Evolutionary conservation across 345 rosid species (phyloP).

Genomic region (Isatis tinctoria): DNA sequence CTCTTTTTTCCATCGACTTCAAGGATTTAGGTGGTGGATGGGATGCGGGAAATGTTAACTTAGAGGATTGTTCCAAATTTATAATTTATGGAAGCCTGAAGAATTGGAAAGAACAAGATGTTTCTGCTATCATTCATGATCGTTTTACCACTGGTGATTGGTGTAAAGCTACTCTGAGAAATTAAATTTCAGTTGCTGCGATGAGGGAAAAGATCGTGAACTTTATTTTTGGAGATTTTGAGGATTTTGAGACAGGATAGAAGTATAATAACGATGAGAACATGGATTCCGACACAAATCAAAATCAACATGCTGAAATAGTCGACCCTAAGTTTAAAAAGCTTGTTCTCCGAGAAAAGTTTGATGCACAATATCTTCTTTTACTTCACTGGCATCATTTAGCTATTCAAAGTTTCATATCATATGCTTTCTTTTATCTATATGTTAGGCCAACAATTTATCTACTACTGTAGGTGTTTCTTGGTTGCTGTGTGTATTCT

Average conservation of each 20-base stretch:
- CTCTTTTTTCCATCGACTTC: conserved; percentile 12
- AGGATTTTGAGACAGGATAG: conserved; percentile 85
- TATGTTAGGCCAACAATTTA: neutral
- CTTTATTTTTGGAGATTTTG: conserved; percentile 83
- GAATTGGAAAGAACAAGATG: conserved; percentile 64
- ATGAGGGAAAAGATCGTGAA: conserved; percentile 41
- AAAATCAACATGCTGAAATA: conserved; percentile 44
- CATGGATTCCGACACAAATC: conserved; percentile 33
- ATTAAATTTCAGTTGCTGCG: conserved; percentile 33
- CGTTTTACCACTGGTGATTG: conserved; percentile 92
- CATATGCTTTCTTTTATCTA: neutral
- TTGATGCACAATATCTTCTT: conserved; percentile 91
- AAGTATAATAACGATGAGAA: conserved; percentile 35
- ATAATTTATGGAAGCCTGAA: conserved; percentile 39
- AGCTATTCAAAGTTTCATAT: neutral
- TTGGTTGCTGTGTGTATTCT: neutral
- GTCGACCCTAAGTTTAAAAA: conserved; percentile 66
- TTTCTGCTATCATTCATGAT: conserved; percentile 66
- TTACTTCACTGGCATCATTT: conserved; percentile 4
- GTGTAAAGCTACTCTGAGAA: conserved; percentile 69
- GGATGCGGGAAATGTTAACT: conserved; percentile 38
- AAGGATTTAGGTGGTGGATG: conserved; percentile 52
- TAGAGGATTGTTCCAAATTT: conserved; percentile 80
- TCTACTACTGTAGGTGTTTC: neutral
- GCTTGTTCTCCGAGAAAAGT: conserved; percentile 72